Conservation (phyloP, 2,329 filamentous ascomycete genomes). For the Diplodia corticola region DNA sequence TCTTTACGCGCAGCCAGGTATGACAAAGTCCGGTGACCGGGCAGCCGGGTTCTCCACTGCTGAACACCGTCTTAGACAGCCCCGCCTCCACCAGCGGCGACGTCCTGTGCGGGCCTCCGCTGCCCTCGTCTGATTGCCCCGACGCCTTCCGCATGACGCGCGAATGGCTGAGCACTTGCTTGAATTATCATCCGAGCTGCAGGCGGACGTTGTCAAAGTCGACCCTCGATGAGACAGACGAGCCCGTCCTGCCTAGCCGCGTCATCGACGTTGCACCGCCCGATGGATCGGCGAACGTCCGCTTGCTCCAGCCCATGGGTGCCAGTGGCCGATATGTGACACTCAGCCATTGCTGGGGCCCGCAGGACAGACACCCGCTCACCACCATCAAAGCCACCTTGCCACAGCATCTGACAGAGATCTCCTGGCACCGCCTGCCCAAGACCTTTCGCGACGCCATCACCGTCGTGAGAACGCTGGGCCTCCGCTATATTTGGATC, state of each 20-base stretch:
- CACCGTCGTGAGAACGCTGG: slow-evolving; percentile 11
- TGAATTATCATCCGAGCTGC: slow-evolving; percentile 27
- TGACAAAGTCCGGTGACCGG: slow-evolving; percentile 6
- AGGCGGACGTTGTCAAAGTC: slow-evolving; percentile 27
- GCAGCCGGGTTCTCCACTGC: slow-evolving; percentile 14
- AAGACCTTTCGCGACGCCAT: slow-evolving; percentile 26
- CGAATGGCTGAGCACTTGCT: slow-evolving; percentile 28
- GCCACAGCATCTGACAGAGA: slow-evolving; percentile 25
- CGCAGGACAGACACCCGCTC: slow-evolving; percentile 26
- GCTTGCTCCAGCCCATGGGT: slow-evolving; percentile 26
- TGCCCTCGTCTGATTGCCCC: slow-evolving; percentile 31
- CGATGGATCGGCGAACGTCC: slow-evolving; percentile 25
- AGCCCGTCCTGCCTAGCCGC: slow-evolving; percentile 28
- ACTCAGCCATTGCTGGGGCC: slow-evolving; percentile 31
- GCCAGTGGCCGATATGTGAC: slow-evolving; percentile 16
- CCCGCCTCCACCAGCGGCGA: slow-evolving; percentile 29
- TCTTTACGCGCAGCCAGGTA: slow-evolving; percentile 27
- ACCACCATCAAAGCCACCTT: slow-evolving; percentile 28
- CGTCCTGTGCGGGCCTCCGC: slow-evolving; percentile 25
- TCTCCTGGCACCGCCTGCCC: slow-evolving; percentile 24
- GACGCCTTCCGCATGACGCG: slow-evolving; percentile 28
- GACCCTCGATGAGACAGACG: slow-evolving; percentile 18
- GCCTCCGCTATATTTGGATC: slow-evolving; percentile 27
- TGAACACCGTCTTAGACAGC: slow-evolving; percentile 27
- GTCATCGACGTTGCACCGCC: slow-evolving; percentile 27